Conservation (phyloP, 352 stramenopile species). For the Pythium aquatile region DNA sequence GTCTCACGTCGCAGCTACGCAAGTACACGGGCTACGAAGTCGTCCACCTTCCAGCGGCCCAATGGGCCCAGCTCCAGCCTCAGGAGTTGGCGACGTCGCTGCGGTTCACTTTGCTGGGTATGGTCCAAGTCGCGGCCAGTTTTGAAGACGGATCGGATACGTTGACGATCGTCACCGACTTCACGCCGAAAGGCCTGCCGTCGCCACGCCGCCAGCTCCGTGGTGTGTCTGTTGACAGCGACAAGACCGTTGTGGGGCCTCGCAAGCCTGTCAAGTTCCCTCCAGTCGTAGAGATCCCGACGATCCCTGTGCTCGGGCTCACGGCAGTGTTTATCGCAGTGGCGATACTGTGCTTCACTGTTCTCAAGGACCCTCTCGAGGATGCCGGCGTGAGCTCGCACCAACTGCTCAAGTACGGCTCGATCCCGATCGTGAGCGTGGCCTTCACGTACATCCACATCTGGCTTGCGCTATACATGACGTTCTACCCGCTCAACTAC, state of each 20-base stretch:
- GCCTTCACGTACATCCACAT: constrained; percentile 95
- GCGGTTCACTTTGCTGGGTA: constrained; percentile 80
- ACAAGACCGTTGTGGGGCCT: constrained; percentile 9
- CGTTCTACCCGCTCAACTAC: constrained; percentile 96
- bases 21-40: constrained; percentile 64
- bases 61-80: constrained; percentile 57
- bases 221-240: constrained; percentile 10
- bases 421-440: constrained; percentile 84
- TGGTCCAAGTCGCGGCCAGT: constrained; percentile 66
- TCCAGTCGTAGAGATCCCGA: constrained; percentile 75
- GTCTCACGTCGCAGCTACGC: constrained; percentile 50
- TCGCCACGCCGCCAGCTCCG: constrained; percentile 27
- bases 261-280: constrained; percentile 62
- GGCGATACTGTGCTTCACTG: constrained; percentile 70
- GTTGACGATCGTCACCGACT: constrained; percentile 71
- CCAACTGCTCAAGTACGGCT: constrained; percentile 78
- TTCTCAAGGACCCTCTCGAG: constrained; percentile 53
- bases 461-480: constrained; percentile 96
- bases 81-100: constrained; percentile 64
- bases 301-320: constrained; percentile 48
- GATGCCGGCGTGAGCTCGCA: constrained; percentile 57
- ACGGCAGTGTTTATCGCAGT: constrained; percentile 49
- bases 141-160: constrained; percentile 34
- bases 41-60: constrained; percentile 53
- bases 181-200: constrained; percentile 34